Conservation (phyloP, 257 asterid species). For the Solanum etuberosum region DNA sequence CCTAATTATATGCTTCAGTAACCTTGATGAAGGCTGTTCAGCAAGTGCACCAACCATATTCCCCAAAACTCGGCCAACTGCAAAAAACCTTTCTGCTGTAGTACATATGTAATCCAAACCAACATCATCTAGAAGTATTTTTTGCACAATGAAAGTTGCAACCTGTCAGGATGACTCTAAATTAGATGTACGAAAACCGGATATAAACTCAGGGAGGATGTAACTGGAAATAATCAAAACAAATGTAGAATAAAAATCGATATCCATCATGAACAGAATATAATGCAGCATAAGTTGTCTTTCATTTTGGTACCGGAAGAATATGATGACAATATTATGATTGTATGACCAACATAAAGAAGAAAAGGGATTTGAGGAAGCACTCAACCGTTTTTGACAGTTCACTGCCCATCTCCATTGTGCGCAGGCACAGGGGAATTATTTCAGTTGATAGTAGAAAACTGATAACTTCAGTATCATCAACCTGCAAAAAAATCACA, state of each 20-base stretch:
- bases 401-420: slow-evolving; percentile 98
- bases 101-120: slow-evolving; percentile 87
- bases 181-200: background rate
- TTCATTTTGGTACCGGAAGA: background rate
- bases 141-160: slow-evolving; percentile 91
- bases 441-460: slow-evolving; percentile 93
- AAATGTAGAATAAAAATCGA: background rate
- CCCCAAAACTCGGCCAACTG: slow-evolving; percentile 84
- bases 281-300: background rate
- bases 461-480: slow-evolving; percentile 84
- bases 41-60: slow-evolving; percentile 85
- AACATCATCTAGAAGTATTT: slow-evolving; percentile 89
- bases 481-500: slow-evolving; percentile 40
- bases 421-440: slow-evolving; percentile 84
- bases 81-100: slow-evolving; percentile 79
- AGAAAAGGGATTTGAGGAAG: background rate
- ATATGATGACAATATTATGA: background rate
- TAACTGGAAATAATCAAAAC: background rate
- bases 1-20: slow-evolving; percentile 78
- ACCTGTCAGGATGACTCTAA: slow-evolving; percentile 43
- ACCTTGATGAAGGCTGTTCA: slow-evolving; percentile 71
- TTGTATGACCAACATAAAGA: background rate
- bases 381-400: slow-evolving; percentile 84
- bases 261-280: background rate
- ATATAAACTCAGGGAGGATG: background rate